Percentiles rank a stretch among this genome's conserved stretches.
These are phyloP conservation scores for Entrophospora sp. DNA, from an alignment of 192 early-diverging fungal species.

Conservation along the genomic window DNA sequence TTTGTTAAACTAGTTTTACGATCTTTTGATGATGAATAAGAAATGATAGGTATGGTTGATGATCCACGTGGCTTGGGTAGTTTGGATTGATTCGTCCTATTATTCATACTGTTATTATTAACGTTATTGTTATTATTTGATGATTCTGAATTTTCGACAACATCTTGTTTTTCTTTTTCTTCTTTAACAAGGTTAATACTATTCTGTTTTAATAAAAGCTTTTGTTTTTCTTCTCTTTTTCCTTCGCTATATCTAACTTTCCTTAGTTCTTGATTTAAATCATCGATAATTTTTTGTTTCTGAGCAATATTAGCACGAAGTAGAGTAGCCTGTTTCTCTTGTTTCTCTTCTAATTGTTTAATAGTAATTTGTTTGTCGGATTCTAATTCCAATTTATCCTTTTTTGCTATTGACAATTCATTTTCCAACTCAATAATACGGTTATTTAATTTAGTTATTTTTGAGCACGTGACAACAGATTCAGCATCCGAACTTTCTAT, in stretches of 20 bases:
- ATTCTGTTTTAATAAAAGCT: not conserved
- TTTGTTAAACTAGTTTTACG: slow-evolving; percentile 19
- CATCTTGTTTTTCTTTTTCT: not conserved
- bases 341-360: slow-evolving; percentile 21
- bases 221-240: slow-evolving; percentile 4
- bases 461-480: slow-evolving; percentile 3
- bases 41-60: not conserved
- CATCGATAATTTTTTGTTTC: slow-evolving; percentile 13
- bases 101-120: too few species aligned
- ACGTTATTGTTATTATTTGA: too few species aligned
- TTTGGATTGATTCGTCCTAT: not conserved
- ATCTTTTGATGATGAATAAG: slow-evolving; percentile 1
- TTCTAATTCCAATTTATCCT: not conserved
- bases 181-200: not conserved
- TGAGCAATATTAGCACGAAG: not conserved
- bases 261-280: slow-evolving; percentile 9
- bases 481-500: slow-evolving; percentile 5
- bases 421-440: slow-evolving; percentile 8
- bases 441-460: slow-evolving; percentile 7
- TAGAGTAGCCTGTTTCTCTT: slow-evolving; percentile 3
- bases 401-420: slow-evolving; percentile 8
- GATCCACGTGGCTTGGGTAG: too few species aligned
- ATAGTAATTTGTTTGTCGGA: not conserved
- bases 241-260: slow-evolving; percentile 6
- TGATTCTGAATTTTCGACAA: too few species aligned